These are phyloP conservation scores for Tolypocladium tundrense DNA, from an alignment of 2,329 filamentous ascomycete genomes.

Conservation along the genomic window DNA sequence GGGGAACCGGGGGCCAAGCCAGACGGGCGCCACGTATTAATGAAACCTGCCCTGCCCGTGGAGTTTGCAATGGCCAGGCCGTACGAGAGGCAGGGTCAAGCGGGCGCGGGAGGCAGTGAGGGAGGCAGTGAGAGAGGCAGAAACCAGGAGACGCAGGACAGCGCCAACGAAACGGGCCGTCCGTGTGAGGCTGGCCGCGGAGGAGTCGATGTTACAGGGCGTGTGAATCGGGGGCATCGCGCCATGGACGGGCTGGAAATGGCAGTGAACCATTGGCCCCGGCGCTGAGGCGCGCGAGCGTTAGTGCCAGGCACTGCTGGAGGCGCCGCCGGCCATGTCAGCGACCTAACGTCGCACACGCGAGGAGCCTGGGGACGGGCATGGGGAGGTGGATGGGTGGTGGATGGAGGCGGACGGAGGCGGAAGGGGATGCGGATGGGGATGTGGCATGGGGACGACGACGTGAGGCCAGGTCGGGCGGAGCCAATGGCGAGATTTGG, in stretches of 20 bases:
- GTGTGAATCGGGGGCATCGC: neutral
- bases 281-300: neutral
- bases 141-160: neutral
- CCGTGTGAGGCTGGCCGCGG: neutral
- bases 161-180: neutral
- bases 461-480: too few relatives aligned
- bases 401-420: neutral
- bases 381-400: neutral
- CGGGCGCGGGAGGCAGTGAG: neutral
- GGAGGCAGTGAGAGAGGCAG: neutral
- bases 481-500: neutral
- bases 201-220: neutral
- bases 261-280: neutral
- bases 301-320: neutral
- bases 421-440: neutral
- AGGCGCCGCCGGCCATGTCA: neutral
- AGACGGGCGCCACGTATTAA: neutral
- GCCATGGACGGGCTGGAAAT: neutral
- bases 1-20: neutral
- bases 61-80: neutral
- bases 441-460: too few relatives aligned
- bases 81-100: neutral
- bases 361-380: neutral
- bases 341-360: neutral
- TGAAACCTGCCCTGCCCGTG: neutral